Evolutionary conservation across 2,329 filamentous ascomycete genomes (phyloP).

Genomic region (Akanthomyces lecanii): DNA sequence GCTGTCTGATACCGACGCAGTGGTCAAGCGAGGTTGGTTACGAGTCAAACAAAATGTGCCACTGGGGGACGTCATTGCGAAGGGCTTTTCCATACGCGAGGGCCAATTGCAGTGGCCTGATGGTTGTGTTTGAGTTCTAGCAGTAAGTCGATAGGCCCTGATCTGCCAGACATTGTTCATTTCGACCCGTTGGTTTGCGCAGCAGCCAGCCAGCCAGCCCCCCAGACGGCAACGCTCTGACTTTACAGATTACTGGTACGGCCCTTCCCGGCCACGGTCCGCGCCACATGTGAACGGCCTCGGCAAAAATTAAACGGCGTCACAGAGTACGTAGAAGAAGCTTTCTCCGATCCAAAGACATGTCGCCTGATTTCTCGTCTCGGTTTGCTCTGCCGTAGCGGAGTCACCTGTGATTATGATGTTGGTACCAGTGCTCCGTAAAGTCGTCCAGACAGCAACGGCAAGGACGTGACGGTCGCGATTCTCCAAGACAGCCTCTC

Average conservation of each 20-base stretch:
- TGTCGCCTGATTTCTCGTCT: background rate
- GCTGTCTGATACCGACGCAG: constrained; percentile 15
- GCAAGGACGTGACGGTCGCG: background rate
- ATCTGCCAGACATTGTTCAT: no score
- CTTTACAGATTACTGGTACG: background rate
- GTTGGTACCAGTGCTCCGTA: background rate
- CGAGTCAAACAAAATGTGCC: constrained; percentile 9
- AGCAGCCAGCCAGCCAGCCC: no score
- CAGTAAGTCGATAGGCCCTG: background rate
- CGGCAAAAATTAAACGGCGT: constrained; percentile 7
- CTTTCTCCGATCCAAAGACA: background rate
- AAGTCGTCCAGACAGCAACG: background rate
- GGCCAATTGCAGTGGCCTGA: background rate
- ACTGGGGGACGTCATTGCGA: background rate
- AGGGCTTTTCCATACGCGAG: background rate
- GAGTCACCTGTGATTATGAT: background rate
- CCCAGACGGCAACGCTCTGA: background rate
- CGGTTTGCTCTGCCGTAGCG: background rate
- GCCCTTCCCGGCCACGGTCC: constrained; percentile 17
- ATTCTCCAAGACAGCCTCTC: background rate
- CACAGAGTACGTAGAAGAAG: background rate
- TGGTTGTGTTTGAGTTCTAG: background rate
- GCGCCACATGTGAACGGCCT: constrained; percentile 15
- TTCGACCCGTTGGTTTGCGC: no score
- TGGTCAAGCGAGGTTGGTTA: constrained; percentile 1